These are phyloP conservation scores for Grosmannia huntii DNA, from an alignment of 2,329 filamentous ascomycete genomes.

Conservation along the genomic window DNA sequence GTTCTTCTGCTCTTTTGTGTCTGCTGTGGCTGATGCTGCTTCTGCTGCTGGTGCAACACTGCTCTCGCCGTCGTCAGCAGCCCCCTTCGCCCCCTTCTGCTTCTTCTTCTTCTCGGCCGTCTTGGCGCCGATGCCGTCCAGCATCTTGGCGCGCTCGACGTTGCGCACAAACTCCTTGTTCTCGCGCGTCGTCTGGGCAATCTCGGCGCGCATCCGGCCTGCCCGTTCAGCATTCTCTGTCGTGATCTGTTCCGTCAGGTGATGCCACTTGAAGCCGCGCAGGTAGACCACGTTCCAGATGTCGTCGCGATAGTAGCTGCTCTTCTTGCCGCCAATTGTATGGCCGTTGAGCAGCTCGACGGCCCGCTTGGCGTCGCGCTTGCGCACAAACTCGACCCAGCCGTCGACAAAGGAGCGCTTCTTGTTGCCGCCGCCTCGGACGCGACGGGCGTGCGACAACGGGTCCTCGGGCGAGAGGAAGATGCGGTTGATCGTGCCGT, in stretches of 20 bases:
- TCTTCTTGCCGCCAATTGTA: constrained; percentile 73
- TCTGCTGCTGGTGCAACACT: background rate
- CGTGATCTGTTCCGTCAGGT: constrained; percentile 64
- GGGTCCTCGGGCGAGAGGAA: constrained; percentile 70
- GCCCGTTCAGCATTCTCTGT: constrained; percentile 70
- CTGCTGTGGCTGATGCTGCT: background rate
- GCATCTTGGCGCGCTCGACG: constrained; percentile 67
- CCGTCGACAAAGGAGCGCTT: constrained; percentile 72
- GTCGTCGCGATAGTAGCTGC: constrained; percentile 72
- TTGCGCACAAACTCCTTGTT: constrained; percentile 73
- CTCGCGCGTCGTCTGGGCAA: constrained; percentile 61
- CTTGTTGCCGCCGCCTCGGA: constrained; percentile 68
- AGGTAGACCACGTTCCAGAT: constrained; percentile 77
- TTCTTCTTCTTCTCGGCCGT: constrained; percentile 19
- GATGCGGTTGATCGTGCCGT: constrained; percentile 63
- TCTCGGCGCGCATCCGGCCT: constrained; percentile 65
- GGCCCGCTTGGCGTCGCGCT: constrained; percentile 64
- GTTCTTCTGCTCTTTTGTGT: constrained; percentile 13
- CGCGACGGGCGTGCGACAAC: constrained; percentile 49
- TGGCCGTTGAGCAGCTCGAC: constrained; percentile 65
- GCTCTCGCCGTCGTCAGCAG: background rate
- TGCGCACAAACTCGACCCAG: constrained; percentile 72
- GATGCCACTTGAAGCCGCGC: constrained; percentile 70
- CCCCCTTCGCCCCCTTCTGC: background rate
- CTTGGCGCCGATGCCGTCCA: constrained; percentile 59